These are phyloP conservation scores for Exobasidium cylindrosporum DNA, from an alignment of 1,284 basidiomycete species.

Conservation along the genomic window DNA sequence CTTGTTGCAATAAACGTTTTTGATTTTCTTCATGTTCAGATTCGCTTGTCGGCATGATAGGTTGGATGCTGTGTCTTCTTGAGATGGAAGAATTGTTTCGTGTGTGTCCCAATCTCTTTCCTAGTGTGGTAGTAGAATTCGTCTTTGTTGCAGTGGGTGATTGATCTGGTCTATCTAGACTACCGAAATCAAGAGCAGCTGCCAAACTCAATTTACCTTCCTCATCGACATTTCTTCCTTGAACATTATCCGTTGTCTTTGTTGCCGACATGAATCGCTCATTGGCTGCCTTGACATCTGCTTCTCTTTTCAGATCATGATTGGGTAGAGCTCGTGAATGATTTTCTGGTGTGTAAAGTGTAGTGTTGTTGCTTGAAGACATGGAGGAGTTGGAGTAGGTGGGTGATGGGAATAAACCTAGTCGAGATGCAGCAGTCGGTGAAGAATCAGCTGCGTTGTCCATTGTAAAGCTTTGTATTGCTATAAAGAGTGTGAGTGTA, in stretches of 20 bases:
- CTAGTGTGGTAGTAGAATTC: constrained; percentile 16
- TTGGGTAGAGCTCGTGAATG: constrained; percentile 17
- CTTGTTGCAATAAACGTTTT: not conserved
- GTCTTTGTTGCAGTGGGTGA: constrained; percentile 19
- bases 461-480: constrained; percentile 3
- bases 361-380: constrained; percentile 25
- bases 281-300: constrained; percentile 26
- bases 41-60: constrained; percentile 24
- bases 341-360: constrained; percentile 35
- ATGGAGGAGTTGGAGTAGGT: constrained; percentile 32
- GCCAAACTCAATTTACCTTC: constrained; percentile 17
- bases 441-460: not conserved
- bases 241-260: constrained; percentile 10
- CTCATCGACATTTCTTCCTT: constrained; percentile 2
- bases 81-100: constrained; percentile 25
- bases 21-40: not conserved
- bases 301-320: constrained; percentile 18
- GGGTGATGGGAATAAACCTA: constrained; percentile 29
- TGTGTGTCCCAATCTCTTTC: constrained; percentile 27
- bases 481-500: not conserved
- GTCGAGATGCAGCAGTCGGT: constrained; percentile 3
- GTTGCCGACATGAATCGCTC: constrained; percentile 32
- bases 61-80: constrained; percentile 43
- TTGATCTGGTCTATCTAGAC: constrained; percentile 17
- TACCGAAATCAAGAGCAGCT: constrained; percentile 1